Evolutionary conservation across 1,139 yeast genomes (phyloP).

Genomic region (Ogataea hybrid): DNA sequence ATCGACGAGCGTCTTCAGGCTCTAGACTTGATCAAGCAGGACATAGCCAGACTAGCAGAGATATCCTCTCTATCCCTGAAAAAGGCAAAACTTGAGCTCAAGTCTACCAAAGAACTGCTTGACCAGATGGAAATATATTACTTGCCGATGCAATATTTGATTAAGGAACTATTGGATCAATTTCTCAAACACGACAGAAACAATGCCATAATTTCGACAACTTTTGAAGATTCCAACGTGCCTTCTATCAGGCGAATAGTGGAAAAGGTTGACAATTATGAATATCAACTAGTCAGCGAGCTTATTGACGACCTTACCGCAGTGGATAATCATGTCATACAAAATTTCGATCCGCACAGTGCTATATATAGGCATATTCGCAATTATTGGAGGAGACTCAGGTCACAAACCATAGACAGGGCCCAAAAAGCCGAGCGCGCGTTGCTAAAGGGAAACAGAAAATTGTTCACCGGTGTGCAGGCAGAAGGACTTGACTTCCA

Average conservation of each 20-base stretch:
- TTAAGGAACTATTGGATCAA: constrained; percentile 13
- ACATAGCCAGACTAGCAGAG: constrained; percentile 46
- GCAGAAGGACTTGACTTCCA: constrained; percentile 19
- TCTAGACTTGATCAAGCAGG: constrained; percentile 45
- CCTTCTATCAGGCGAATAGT: constrained; percentile 22
- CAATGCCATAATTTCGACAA: constrained; percentile 9
- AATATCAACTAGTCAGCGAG: constrained; percentile 28
- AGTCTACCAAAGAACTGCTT: constrained; percentile 21
- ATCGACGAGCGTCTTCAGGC: constrained; percentile 45
- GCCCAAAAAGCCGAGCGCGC: constrained; percentile 9
- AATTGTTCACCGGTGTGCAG: constrained; percentile 11
- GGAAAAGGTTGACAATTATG: constrained; percentile 25
- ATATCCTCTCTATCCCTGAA: constrained; percentile 37
- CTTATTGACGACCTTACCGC: constrained; percentile 32
- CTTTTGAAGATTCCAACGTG: constrained; percentile 6
- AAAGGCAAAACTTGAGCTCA: constrained; percentile 33
- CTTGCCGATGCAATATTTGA: constrained; percentile 24
- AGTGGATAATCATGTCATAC: constrained; percentile 23
- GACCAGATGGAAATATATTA: constrained; percentile 30
- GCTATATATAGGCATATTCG: constrained; percentile 16
- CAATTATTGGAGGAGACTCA: constrained; percentile 16
- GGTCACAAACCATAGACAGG: constrained; percentile 9
- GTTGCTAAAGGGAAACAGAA: constrained; percentile 8
- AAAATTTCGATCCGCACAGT: constrained; percentile 8
- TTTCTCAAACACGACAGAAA: constrained; percentile 17